Evolutionary conservation across 2,329 filamentous ascomycete genomes (phyloP), one percentile per base, ranked within the genome.

Genomic region (Fusarium sp.): DNA sequence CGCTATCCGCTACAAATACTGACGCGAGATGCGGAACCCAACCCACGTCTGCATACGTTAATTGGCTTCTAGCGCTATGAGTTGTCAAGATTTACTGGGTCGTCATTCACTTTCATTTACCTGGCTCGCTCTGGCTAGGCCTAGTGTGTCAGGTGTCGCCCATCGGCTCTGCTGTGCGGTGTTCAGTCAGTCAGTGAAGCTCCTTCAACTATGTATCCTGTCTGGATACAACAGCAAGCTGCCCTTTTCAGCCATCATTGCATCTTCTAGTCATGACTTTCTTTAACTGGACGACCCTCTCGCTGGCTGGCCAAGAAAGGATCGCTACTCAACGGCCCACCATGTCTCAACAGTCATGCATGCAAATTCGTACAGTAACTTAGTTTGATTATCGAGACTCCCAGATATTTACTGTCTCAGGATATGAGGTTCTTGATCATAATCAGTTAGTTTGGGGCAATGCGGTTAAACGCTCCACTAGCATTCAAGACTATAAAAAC

Each of bases 81-180:
- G 59, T 64, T 56, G 57, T 65, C 52, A 52, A 70, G 55, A 57
- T 39, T 65, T 61, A 42, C 27, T 51, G 45, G 44, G 60, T 51
- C 60, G 54, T 52, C 45, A 45, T 70, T 65, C 48, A 51, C 23
- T 31, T 48, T 48, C 45, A 48, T 52, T 52, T 52, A 52, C 48
- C 48, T 52, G 25, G 48, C 48, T 42, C 42, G 54, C 56, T 48
- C 54, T 63, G 27, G 49, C 58, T 69, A 59, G 48, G 46, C 48
- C 42, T 64, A 65, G 48, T 54, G 59, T 70, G 49, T 69, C 70
- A 70, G 65, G 65, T 73, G 42, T 69, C 41, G 66, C 60, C 64
- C 69, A 25, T 59, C 64, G 64, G 65, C 65, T 68, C 56, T 68
- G 41, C 12, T 44, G 38, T 54, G 23, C 23, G 21, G 44, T 66